Percentiles rank a stretch among this genome's conserved stretches.
Evolutionary conservation across 345 rosid genomes (phyloP).

Genomic region (Psidium guajava): DNA sequence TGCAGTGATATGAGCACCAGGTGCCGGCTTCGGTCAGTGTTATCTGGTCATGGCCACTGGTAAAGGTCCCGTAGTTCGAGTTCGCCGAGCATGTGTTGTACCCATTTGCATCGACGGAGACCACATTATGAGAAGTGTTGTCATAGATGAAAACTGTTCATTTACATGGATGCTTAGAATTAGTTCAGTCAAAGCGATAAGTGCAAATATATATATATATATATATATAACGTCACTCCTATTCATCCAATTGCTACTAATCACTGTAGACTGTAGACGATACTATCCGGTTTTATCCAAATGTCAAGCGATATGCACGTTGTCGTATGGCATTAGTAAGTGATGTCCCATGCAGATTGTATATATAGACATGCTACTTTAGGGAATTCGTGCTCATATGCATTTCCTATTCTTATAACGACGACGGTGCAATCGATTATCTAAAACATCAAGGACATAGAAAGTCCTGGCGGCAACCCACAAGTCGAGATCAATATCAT

Average conservation of each 20-base stretch:
- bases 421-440: not conserved
- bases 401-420: not conserved
- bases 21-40: not conserved
- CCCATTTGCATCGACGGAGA: not conserved
- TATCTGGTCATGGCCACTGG: not conserved
- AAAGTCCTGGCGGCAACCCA: not conserved
- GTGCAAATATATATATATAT: too few relatives aligned
- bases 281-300: not conserved
- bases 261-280: not conserved
- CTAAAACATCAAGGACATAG: conserved; percentile 1
- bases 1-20: not conserved
- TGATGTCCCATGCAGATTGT: not conserved
- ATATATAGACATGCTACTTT: too few relatives aligned
- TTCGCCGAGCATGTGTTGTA: not conserved
- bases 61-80: not conserved
- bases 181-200: not conserved
- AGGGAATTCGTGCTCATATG: not conserved
- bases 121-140: not conserved
- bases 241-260: too few relatives aligned
- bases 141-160: not conserved
- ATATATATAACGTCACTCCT: not conserved
- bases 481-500: not conserved
- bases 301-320: not conserved
- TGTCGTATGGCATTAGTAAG: too few relatives aligned
- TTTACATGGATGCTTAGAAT: not conserved